Percentiles rank a stretch among this genome's conserved stretches.
These are phyloP conservation scores for Pleurotus tuoliensis DNA, from an alignment of 768 basidiomycete genomes.

Conservation along the genomic window DNA sequence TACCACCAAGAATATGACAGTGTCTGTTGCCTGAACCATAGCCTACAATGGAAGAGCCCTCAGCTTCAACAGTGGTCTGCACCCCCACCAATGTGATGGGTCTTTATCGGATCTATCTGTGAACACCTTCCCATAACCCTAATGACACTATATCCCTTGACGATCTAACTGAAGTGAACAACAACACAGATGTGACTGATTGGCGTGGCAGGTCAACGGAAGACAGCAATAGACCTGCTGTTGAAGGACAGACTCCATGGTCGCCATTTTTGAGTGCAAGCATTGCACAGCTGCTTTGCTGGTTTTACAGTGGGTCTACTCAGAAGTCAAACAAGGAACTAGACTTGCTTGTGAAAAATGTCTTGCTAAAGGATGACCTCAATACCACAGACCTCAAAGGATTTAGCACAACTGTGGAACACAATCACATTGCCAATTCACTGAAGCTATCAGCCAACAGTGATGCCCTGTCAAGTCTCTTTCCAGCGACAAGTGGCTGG, in stretches of 20 bases:
- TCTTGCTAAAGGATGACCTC: slow-evolving; percentile 21
- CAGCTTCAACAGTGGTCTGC: not conserved
- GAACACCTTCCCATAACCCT: not conserved
- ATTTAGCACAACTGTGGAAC: slow-evolving; percentile 17
- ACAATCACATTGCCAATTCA: no score
- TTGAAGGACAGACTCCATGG: slow-evolving; percentile 7
- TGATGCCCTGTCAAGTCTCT: not conserved
- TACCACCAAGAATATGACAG: not conserved
- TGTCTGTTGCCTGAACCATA: not conserved
- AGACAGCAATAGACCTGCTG: no score
- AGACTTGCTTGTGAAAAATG: slow-evolving; percentile 21
- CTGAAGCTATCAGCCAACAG: no score
- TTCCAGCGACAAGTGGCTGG: not conserved
- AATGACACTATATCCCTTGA: slow-evolving; percentile 1
- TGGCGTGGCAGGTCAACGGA: no score
- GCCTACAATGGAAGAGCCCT: not conserved
- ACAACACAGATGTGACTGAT: no score
- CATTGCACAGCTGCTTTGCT: slow-evolving; percentile 23
- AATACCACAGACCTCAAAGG: slow-evolving; percentile 10
- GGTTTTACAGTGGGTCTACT: slow-evolving; percentile 25
- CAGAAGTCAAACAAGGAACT: slow-evolving; percentile 24
- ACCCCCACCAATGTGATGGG: slow-evolving; percentile 3
- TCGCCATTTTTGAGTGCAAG: slow-evolving; percentile 22
- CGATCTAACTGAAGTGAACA: slow-evolving; percentile 11
- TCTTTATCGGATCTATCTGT: slow-evolving; percentile 3